A percentile compares a stretch with the other conserved stretches of the same genome.
Evolutionary conservation across 2,329 filamentous ascomycete species (phyloP).

Genomic region (Neocucurbitaria cava): DNA sequence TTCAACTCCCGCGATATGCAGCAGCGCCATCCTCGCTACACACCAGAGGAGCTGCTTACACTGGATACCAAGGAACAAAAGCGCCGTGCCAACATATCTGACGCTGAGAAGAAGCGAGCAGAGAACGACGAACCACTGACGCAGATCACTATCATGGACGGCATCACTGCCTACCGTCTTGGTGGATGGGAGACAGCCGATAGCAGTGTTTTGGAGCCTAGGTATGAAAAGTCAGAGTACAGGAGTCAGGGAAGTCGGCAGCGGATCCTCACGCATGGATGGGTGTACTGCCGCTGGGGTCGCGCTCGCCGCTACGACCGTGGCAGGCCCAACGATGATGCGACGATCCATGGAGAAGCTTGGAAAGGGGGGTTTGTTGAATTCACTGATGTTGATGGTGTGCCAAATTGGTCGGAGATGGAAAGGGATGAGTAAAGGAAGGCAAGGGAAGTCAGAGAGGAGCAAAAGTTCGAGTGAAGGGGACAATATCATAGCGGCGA

Average conservation of each 20-base stretch:
- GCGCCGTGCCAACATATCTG: neutral
- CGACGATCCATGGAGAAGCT: slow-evolving; percentile 23
- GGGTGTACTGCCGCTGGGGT: slow-evolving; percentile 40
- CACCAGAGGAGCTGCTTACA: neutral
- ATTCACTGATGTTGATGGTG: slow-evolving; percentile 29
- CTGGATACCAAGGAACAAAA: neutral
- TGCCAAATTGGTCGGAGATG: slow-evolving; percentile 11
- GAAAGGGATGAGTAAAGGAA: neutral
- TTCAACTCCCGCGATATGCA: slow-evolving; percentile 26
- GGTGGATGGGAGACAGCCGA: slow-evolving; percentile 36
- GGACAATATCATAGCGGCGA: neutral
- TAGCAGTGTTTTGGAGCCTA: neutral
- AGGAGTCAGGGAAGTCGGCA: slow-evolving; percentile 16
- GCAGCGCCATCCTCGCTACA: slow-evolving; percentile 4
- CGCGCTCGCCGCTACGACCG: slow-evolving; percentile 10
- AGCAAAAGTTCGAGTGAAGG: neutral
- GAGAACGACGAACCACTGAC: slow-evolving; percentile 21
- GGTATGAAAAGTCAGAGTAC: neutral
- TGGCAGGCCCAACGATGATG: slow-evolving; percentile 9
- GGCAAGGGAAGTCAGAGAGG: neutral
- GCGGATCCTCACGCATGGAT: slow-evolving; percentile 24
- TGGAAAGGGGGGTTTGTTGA: slow-evolving; percentile 36
- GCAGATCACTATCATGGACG: slow-evolving; percentile 30
- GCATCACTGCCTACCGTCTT: slow-evolving; percentile 28
- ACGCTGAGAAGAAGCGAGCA: slow-evolving; percentile 16